A percentile compares a stretch with the other conserved stretches of the same genome.
Evolutionary conservation across 2,329 filamentous ascomycete genomes (phyloP).

Genomic region (Curvularia lunata): DNA sequence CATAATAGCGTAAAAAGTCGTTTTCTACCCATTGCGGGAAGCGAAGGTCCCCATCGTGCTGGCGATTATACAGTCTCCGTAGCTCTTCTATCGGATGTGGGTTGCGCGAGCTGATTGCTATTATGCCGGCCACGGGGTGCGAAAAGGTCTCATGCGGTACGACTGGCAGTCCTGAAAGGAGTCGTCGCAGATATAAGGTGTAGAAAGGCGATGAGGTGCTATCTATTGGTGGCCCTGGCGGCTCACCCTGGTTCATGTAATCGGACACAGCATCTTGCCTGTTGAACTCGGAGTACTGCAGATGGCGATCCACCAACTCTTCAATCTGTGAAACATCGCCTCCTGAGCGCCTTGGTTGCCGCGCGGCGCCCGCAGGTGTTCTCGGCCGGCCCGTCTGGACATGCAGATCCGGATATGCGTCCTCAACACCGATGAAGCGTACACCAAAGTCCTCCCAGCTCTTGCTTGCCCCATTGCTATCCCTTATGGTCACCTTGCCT

Average conservation of each 20-base stretch:
- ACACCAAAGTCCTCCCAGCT: slow-evolving; percentile 90
- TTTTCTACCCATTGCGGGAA: slow-evolving; percentile 87
- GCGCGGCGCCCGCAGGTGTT: slow-evolving; percentile 32
- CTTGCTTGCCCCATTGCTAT: slow-evolving; percentile 84
- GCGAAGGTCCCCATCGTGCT: slow-evolving; percentile 75
- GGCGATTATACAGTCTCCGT: slow-evolving; percentile 80
- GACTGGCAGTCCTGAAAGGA: slow-evolving; percentile 80
- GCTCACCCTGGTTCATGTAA: slow-evolving; percentile 50
- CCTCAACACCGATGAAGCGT: slow-evolving; percentile 77
- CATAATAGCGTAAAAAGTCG: slow-evolving; percentile 94
- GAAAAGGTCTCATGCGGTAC: slow-evolving; percentile 90
- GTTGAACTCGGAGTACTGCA: slow-evolving; percentile 73
- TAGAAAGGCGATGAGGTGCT: slow-evolving; percentile 75
- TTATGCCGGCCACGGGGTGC: slow-evolving; percentile 92
- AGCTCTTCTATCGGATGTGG: slow-evolving; percentile 84
- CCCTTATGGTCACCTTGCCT: slow-evolving; percentile 87
- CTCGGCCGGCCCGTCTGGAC: slow-evolving; percentile 33
- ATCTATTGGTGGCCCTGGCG: slow-evolving; percentile 24
- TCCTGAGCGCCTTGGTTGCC: slow-evolving; percentile 52
- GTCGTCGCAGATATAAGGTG: slow-evolving; percentile 78
- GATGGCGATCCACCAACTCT: slow-evolving; percentile 77
- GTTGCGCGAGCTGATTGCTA: slow-evolving; percentile 92
- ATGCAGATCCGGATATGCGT: slow-evolving; percentile 53
- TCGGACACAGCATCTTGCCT: slow-evolving; percentile 46
- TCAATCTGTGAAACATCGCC: slow-evolving; percentile 74